phyloP scores from a whole-genome alignment of 805 yeast species.

The Wickerhamomyces rabaulensis region DNA sequence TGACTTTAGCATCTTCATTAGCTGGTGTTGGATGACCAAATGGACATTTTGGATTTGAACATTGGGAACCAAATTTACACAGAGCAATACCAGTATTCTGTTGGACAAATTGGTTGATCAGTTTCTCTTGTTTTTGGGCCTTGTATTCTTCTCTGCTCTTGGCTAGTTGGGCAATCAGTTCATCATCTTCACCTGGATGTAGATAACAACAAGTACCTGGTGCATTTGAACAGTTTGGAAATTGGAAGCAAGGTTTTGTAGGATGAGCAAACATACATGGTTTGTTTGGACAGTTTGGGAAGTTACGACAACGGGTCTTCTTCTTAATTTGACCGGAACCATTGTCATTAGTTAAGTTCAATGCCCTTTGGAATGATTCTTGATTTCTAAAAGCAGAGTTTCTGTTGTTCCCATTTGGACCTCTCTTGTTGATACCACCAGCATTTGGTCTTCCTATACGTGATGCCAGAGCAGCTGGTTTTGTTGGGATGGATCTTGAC shows the following conservation, averaged over 20 bases:
- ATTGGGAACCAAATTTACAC: slow-evolving; percentile 73
- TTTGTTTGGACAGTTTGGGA: slow-evolving; percentile 63
- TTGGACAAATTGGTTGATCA: slow-evolving; percentile 16
- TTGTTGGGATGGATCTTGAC: slow-evolving; percentile 6
- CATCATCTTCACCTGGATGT: slow-evolving; percentile 84
- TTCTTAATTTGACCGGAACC: slow-evolving; percentile 37
- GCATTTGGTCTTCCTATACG: slow-evolving; percentile 4
- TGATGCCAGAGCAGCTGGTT: slow-evolving; percentile 4
- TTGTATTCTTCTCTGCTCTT: slow-evolving; percentile 49
- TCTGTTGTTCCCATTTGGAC: slow-evolving; percentile 3
- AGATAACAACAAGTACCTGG: slow-evolving; percentile 79
- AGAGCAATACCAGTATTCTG: slow-evolving; percentile 47
- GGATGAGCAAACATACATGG: slow-evolving; percentile 80
- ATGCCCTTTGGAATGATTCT: slow-evolving; percentile 33
- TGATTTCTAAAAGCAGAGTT: slow-evolving; percentile 24
- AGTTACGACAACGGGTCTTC: slow-evolving; percentile 61
- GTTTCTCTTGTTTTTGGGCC: slow-evolving; percentile 30
- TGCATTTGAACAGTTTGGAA: slow-evolving; percentile 72
- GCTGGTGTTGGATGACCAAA: slow-evolving; percentile 92
- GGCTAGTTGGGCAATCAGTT: slow-evolving; percentile 61
- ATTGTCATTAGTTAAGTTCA: slow-evolving; percentile 29
- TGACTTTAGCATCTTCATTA: slow-evolving; percentile 65
- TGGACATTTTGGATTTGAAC: slow-evolving; percentile 76
- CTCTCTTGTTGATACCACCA: slow-evolving; percentile 6
- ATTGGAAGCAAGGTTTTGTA: slow-evolving; percentile 64